Conservation (phyloP, 352 stramenopile genomes). For the Phytophthora idaei region DNA sequence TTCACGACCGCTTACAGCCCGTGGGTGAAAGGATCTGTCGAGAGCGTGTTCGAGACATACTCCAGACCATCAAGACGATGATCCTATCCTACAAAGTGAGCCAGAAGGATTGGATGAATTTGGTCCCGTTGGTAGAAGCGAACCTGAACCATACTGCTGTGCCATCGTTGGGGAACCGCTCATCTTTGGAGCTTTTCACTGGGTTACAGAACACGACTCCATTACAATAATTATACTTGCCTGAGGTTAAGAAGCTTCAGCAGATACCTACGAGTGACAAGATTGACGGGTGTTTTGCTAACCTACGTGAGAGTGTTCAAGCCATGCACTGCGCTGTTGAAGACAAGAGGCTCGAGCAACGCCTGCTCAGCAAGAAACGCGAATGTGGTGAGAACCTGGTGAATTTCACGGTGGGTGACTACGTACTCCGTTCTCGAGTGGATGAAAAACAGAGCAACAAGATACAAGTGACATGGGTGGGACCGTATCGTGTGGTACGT, state of each 20-base stretch:
- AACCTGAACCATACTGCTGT: conserved; percentile 37
- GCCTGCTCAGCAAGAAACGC: background rate
- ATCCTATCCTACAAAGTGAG: conserved; percentile 25
- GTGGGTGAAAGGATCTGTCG: conserved; percentile 40
- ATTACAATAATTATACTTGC: background rate
- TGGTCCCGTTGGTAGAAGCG: conserved; percentile 28
- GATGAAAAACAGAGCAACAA: background rate
- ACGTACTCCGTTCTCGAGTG: background rate
- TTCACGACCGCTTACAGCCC: conserved; percentile 35
- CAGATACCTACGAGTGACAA: background rate
- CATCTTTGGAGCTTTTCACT: background rate
- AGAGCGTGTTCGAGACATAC: conserved; percentile 31
- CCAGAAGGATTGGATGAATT: conserved; percentile 18
- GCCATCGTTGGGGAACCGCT: background rate
- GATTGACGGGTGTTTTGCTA: background rate
- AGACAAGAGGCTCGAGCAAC: background rate
- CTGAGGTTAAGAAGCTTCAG: background rate
- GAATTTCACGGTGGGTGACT: background rate
- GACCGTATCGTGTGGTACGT: background rate
- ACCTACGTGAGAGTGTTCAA: background rate
- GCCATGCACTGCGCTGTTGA: background rate
- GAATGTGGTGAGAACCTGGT: background rate
- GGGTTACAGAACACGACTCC: background rate
- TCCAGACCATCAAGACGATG: conserved; percentile 32
- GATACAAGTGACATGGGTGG: background rate